Evolutionary conservation across 1,284 basidiomycete genomes (phyloP), one percentile per base, ranked within the genome.

Genomic region (Pterulicium gracile): DNA sequence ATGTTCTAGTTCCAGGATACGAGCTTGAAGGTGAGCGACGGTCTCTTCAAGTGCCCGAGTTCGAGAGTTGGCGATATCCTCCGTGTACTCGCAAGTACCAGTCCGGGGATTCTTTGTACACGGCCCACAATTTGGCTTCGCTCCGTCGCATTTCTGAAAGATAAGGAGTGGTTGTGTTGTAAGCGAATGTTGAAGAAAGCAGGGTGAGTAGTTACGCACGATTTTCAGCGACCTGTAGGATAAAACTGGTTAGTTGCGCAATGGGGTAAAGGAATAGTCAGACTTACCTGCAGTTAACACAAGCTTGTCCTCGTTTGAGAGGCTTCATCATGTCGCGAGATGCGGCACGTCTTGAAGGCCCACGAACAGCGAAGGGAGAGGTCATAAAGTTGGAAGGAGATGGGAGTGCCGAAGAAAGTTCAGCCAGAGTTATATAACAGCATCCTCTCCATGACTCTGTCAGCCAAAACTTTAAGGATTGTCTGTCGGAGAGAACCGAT

Each of bases 211-310:
- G 45, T 10, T 43, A 65, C 63, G 46, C 52, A 79, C 77, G 62
- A 80, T 77, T 59, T 79, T 79, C 44, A 77, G 63, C 59, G 75
- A 74, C 54, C 77, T 74, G 54, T 41, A 32, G 24, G 22, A 23
- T 32, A 45, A 45, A 24, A 22, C 45, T 48, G 22, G 22, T 7
- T 3, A 34, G 32, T 17, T 13, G 15, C 32, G 43, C 48, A 7
- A 43, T 24, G 42, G 12, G 22, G 32, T 12, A 21, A 20, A 27
- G 49, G 7, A 15, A 24, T 24, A 32, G n/a, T 7, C 10, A 44
- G 45, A 20, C 63, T 47, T 50, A 66, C 67, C 68, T 62, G 62
- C 69, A 70, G 47, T 65, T 69, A 63, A 69, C 65, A 47, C 69
- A 70, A 47, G 69, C 69, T n/a, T 32, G 27, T 10, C 27, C 27